phyloP scores from a whole-genome alignment of 116 monocot genomes.

The Posidonia oceanica region DNA sequence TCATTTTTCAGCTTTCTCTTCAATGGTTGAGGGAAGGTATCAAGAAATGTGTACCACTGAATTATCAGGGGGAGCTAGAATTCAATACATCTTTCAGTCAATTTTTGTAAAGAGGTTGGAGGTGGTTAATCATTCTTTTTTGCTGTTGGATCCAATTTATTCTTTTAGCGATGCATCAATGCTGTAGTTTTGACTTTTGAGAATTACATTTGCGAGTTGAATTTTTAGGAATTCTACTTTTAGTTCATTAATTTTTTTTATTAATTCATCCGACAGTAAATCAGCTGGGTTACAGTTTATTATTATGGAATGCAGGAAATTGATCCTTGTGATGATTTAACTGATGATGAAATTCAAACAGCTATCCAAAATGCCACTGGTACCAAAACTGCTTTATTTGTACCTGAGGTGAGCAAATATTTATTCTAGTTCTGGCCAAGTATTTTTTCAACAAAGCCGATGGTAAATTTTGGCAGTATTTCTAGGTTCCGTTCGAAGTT shows the following conservation, averaged over 20 bases:
- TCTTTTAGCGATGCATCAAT: too few relatives aligned
- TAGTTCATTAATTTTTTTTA: neutral
- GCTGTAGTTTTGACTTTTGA: too few relatives aligned
- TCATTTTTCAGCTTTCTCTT: constrained; percentile 23
- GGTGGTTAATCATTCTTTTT: constrained; percentile 11
- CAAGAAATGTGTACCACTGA: constrained; percentile 33
- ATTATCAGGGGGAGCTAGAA: constrained; percentile 28
- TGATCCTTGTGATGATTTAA: constrained; percentile 72
- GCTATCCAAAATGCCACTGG: constrained; percentile 81
- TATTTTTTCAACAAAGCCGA: neutral
- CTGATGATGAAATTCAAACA: constrained; percentile 70
- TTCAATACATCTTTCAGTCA: constrained; percentile 27
- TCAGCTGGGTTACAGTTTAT: neutral
- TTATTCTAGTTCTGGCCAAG: neutral
- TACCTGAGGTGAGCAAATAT: constrained; percentile 54
- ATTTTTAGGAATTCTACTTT: too few relatives aligned
- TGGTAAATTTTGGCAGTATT: neutral
- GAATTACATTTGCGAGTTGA: too few relatives aligned
- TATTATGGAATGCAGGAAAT: constrained; percentile 41
- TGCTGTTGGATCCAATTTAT: neutral
- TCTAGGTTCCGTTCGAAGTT: constrained; percentile 78
- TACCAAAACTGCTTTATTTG: constrained; percentile 65
- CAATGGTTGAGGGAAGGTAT: constrained; percentile 28
- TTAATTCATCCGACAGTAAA: neutral
- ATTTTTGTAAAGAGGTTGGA: constrained; percentile 38